Base-by-base conservation (phyloP, 75 land plant species). In the Cupressus sempervirens region DNA sequence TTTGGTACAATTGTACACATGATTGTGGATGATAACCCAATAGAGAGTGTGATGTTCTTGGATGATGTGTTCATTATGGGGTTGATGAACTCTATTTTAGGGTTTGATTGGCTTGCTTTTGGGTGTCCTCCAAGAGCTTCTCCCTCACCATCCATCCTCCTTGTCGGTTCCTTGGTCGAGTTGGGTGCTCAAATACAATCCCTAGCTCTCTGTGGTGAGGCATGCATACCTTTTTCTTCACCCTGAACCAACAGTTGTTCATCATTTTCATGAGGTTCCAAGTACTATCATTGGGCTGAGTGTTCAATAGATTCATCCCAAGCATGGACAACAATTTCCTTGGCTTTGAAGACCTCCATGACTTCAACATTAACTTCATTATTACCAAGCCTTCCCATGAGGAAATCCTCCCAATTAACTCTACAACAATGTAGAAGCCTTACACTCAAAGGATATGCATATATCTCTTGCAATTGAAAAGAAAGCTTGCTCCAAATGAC, bases 231-330 rank as follows among this genome's bases (percentile, higher is more conserved):
- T 88, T 92, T 1, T 92, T 83, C 86, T 93, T 93, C 87, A 97
- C 98, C 26, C 90, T 83, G 93, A 92, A 97, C 99, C 99, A 97
- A 86, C 96, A 97, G 84, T 97, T 97, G 92, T 97, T 97, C 99
- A 97, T 96, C 98, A 97, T 46, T 86, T 95, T 97, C 99, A 97
- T 94, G 75, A 96, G 79, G 79, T 97, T 97, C 99, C 99, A 97
- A 46, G 84, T 94, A 86, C 96, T 95, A 53, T 92, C 90, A 85
- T 94, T 89, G 34, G 99, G 98, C 70, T n/a, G n/a, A n/a, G n/a
- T n/a, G n/a, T n/a, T n/a, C n/a, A n/a, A n/a, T n/a, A n/a, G n/a
- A n/a, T n/a, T n/a, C n/a, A n/a, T n/a, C n/a, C n/a, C n/a, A n/a
- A n/a, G n/a, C n/a, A n/a, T n/a, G n/a, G n/a, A n/a, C n/a, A n/a